Conservation (phyloP, 768 basidiomycete genomes). For the Leccinum aurantiacum region DNA sequence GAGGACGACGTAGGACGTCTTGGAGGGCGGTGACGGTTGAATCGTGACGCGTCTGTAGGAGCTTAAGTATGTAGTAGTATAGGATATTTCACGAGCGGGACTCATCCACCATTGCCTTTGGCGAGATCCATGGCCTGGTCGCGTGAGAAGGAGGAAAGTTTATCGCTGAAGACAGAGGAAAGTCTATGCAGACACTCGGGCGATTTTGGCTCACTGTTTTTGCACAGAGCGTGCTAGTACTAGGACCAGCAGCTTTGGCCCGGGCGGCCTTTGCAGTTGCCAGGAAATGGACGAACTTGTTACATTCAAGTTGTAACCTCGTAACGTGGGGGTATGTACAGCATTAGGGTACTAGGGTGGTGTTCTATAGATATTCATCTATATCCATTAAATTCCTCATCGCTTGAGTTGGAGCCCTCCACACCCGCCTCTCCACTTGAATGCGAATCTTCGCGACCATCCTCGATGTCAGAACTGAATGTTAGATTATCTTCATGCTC, state of each 20-base stretch:
- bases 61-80: background rate
- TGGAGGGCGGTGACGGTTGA: constrained; percentile 79
- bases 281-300: no score
- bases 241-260: constrained; percentile 52
- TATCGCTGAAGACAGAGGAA: constrained; percentile 94
- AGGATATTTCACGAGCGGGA: constrained; percentile 6
- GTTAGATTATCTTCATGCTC: no score
- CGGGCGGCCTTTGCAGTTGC: constrained; percentile 50
- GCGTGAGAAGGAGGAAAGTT: constrained; percentile 80
- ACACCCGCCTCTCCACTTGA: no score
- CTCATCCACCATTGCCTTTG: constrained; percentile 91
- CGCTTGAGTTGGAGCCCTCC: no score
- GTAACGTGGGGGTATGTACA: no score
- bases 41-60: constrained; percentile 29
- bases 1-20: constrained; percentile 86
- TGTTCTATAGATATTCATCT: no score
- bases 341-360: no score
- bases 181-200: constrained; percentile 85
- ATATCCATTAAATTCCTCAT: no score
- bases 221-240: constrained; percentile 44
- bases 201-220: constrained; percentile 64
- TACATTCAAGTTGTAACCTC: no score
- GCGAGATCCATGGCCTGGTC: constrained; percentile 86
- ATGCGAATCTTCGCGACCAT: no score
- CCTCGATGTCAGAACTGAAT: no score